Percentiles rank a stretch among this genome's conserved stretches.
These are phyloP conservation scores for Nemania bipapillata DNA, from an alignment of 2,329 filamentous ascomycete species.

Conservation along the genomic window DNA sequence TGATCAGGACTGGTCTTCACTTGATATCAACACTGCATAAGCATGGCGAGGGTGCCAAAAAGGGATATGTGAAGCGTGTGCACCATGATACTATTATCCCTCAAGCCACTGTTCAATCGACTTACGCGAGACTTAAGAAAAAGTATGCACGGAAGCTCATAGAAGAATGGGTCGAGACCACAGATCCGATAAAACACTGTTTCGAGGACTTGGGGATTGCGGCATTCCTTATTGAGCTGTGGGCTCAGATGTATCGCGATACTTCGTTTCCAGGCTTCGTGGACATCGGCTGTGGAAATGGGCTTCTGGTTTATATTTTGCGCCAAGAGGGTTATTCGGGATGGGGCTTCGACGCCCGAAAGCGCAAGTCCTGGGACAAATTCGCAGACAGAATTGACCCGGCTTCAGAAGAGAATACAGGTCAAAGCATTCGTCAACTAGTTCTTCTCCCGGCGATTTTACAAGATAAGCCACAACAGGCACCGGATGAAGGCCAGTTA, in stretches of 20 bases:
- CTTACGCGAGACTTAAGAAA: constrained; percentile 81
- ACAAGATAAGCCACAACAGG: constrained; percentile 28
- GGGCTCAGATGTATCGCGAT: constrained; percentile 80
- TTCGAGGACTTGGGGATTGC: constrained; percentile 94
- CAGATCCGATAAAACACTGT: constrained; percentile 89
- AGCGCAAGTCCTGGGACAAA: constrained; percentile 82
- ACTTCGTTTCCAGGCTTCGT: constrained; percentile 83
- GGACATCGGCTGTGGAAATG: constrained; percentile 96
- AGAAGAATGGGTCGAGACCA: constrained; percentile 83
- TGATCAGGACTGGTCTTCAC: constrained; percentile 74
- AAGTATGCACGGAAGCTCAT: constrained; percentile 79
- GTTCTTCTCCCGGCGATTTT: constrained; percentile 63
- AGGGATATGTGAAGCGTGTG: constrained; percentile 81
- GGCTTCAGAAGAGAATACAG: constrained; percentile 42
- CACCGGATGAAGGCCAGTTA: constrained; percentile 34
- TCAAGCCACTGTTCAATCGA: constrained; percentile 81
- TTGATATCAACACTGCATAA: constrained; percentile 76
- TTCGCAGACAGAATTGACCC: constrained; percentile 59
- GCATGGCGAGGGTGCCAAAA: constrained; percentile 72
- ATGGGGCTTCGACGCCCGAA: constrained; percentile 92
- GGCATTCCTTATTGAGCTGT: constrained; percentile 91
- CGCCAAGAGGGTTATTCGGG: constrained; percentile 82
- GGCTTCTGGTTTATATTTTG: constrained; percentile 85
- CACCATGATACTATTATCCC: constrained; percentile 84
- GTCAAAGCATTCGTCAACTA: constrained; percentile 55